These are phyloP conservation scores for Exophiala lecanii-corni DNA, from an alignment of 2,329 filamentous ascomycete species.

Conservation along the genomic window DNA sequence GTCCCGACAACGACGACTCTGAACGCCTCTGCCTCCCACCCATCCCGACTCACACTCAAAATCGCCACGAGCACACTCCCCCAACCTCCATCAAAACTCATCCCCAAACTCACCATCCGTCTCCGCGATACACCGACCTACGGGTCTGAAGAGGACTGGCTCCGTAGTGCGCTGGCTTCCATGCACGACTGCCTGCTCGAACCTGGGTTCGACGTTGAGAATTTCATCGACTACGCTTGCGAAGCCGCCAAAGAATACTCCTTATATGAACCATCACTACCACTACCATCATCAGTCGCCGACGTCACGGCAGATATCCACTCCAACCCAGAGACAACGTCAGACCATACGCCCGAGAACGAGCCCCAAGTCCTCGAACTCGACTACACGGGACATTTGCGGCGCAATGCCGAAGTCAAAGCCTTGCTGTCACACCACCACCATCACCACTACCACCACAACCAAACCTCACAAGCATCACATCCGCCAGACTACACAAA, in stretches of 20 bases:
- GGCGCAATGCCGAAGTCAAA: constrained; percentile 12
- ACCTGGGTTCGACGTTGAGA: constrained; percentile 9
- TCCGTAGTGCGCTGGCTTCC: constrained; percentile 13
- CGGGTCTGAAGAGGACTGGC: constrained; percentile 20
- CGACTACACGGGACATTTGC: constrained; percentile 14
- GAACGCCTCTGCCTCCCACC: background rate
- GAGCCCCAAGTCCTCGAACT: constrained; percentile 10
- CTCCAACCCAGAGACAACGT: too few relatives aligned
- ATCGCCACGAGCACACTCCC: constrained; percentile 9
- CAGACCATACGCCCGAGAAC: background rate
- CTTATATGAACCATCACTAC: too few relatives aligned
- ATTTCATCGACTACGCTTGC: constrained; percentile 11
- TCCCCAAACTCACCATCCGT: constrained; percentile 3
- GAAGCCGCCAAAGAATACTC: constrained; percentile 11
- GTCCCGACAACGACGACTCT: background rate
- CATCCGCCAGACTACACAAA: background rate
- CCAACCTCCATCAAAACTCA: constrained; percentile 6
- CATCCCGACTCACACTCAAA: constrained; percentile 8
- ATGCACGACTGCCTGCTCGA: constrained; percentile 13
- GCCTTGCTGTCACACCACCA: constrained; percentile 10
- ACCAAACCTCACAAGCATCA: background rate
- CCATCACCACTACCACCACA: constrained; percentile 1
- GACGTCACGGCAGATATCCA: too few relatives aligned
- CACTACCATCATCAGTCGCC: too few relatives aligned
- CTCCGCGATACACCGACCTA: constrained; percentile 19